Conservation (phyloP, 2,329 filamentous ascomycete genomes). For the Penicillium sp. region DNA sequence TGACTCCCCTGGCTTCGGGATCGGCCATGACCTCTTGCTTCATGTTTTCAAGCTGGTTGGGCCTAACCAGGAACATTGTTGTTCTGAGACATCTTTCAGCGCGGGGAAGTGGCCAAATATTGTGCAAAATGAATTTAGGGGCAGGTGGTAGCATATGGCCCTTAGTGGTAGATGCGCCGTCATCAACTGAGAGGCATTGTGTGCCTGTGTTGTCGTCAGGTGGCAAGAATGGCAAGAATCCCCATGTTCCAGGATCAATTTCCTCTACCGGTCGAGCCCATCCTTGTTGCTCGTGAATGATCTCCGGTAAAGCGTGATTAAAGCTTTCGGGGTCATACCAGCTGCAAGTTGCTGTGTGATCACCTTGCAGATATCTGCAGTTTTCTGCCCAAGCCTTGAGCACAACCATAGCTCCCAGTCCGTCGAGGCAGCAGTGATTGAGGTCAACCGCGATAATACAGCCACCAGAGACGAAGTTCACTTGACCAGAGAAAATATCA, state of each 20-base stretch:
- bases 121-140: slow-evolving; percentile 2
- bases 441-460: slow-evolving; percentile 8
- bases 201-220: not conserved
- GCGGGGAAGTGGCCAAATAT: slow-evolving; percentile 5
- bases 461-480: slow-evolving; percentile 5
- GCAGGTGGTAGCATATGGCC: not conserved
- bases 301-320: slow-evolving; percentile 5
- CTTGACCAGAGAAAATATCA: slow-evolving; percentile 6
- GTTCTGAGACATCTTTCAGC: slow-evolving; percentile 6
- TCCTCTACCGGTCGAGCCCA: slow-evolving; percentile 2
- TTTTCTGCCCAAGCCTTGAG: slow-evolving; percentile 10
- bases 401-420: slow-evolving; percentile 6
- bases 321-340: slow-evolving; percentile 8
- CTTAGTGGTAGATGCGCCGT: too few species aligned
- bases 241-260: slow-evolving; percentile 9
- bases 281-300: slow-evolving; percentile 5
- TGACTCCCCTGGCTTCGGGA: slow-evolving; percentile 5
- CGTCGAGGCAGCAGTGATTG: slow-evolving; percentile 8
- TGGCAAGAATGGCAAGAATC: slow-evolving; percentile 6
- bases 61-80: slow-evolving; percentile 3
- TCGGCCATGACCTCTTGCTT: slow-evolving; percentile 8
- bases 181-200: too few species aligned
- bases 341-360: slow-evolving; percentile 1
- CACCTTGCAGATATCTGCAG: slow-evolving; percentile 7
- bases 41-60: slow-evolving; percentile 3